Conservation (phyloP, 208 protist species). For the Lotmaria passim region DNA sequence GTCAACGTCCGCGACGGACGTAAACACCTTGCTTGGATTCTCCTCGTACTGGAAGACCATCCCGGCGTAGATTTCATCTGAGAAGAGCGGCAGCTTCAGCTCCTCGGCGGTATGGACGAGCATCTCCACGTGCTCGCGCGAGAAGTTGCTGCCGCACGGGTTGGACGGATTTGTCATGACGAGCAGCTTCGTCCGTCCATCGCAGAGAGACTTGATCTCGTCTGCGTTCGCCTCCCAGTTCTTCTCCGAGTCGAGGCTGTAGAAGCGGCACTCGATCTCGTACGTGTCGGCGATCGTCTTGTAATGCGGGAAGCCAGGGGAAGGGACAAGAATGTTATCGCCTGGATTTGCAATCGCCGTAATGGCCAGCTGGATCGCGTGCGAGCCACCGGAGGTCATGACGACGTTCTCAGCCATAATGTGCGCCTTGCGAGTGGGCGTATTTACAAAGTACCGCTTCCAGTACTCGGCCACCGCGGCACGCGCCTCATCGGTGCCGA, state of each 20-base stretch:
- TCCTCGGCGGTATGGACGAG: slow-evolving; percentile 80
- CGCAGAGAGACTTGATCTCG: slow-evolving; percentile 68
- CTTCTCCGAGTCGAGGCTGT: slow-evolving; percentile 79
- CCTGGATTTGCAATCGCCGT: slow-evolving; percentile 72
- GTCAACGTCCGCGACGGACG: slow-evolving; percentile 80
- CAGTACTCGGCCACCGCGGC: slow-evolving; percentile 61
- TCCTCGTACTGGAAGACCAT: slow-evolving; percentile 86
- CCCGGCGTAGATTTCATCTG: slow-evolving; percentile 96
- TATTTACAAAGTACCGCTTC: slow-evolving; percentile 34
- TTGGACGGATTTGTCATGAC: slow-evolving; percentile 96
- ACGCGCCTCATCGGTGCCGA: slow-evolving; percentile 52
- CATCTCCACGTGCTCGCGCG: slow-evolving; percentile 68
- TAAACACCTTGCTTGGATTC: slow-evolving; percentile 49
- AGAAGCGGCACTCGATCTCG: slow-evolving; percentile 75
- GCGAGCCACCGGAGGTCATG: slow-evolving; percentile 83
- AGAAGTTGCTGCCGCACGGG: slow-evolving; percentile 93
- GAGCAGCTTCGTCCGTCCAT: slow-evolving; percentile 84
- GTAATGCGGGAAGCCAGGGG: slow-evolving; percentile 94
- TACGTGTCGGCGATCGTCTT: slow-evolving; percentile 78
- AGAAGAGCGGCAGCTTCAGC: slow-evolving; percentile 86
- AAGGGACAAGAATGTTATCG: slow-evolving; percentile 92
- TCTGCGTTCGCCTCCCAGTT: slow-evolving; percentile 91
- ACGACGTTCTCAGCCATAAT: slow-evolving; percentile 63
- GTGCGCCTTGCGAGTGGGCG: slow-evolving; percentile 24
- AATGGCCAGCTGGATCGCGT: slow-evolving; percentile 89